Conservation (phyloP, 495 filamentous ascomycete species). For the Penicillium robsamsonii region DNA sequence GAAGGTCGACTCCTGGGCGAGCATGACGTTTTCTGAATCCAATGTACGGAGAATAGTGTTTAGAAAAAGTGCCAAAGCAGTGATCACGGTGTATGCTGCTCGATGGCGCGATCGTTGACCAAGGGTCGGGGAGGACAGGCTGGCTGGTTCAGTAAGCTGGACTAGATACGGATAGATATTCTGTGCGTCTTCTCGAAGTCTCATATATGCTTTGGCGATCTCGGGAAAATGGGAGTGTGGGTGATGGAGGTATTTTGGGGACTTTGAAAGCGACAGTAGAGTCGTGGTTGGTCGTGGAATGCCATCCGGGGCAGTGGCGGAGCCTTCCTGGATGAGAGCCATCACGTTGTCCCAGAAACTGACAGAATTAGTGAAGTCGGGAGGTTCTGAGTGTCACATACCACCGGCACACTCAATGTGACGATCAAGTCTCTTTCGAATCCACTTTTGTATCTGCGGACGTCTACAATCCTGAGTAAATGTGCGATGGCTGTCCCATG, state of each 20-base stretch:
- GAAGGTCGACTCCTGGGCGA: neutral
- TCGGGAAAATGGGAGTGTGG: neutral
- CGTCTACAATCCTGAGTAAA: too few relatives aligned
- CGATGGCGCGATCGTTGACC: too few relatives aligned
- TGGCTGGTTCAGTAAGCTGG: too few relatives aligned
- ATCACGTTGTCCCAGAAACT: neutral
- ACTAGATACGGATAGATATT: too few relatives aligned
- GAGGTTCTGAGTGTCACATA: too few relatives aligned
- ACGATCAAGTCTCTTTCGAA: too few relatives aligned
- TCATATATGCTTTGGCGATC: too few relatives aligned
- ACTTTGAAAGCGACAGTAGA: neutral
- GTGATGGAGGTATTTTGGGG: neutral
- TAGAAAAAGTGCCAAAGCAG: neutral
- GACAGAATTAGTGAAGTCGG: neutral
- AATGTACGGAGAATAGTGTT: neutral
- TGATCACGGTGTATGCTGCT: neutral
- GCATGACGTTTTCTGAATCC: neutral
- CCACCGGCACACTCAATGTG: too few relatives aligned
- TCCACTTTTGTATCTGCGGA: neutral
- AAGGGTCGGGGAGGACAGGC: too few relatives aligned
- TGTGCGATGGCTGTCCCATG: too few relatives aligned
- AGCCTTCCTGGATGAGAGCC: neutral
- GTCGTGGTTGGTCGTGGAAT: neutral
- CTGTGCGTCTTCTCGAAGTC: too few relatives aligned
- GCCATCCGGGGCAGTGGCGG: too few relatives aligned